Conservation (phyloP, 2,329 filamentous ascomycete genomes). For the Epichloe festucae region DNA sequence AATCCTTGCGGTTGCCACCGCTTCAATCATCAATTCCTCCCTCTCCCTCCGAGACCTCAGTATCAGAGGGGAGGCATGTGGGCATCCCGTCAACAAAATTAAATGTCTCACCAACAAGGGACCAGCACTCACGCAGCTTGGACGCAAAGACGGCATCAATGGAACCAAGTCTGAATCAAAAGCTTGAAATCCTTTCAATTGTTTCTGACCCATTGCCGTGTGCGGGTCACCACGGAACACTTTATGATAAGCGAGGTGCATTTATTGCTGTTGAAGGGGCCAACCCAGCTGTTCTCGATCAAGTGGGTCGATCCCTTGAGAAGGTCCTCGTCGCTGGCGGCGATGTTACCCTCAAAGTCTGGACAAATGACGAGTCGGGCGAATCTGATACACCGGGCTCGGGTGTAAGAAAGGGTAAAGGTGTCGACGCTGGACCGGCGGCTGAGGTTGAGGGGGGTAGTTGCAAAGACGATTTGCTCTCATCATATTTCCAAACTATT, state of each 20-base stretch:
- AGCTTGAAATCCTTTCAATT: constrained; percentile 61
- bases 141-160: constrained; percentile 19
- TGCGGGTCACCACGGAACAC: constrained; percentile 18
- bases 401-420: constrained; percentile 1
- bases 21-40: constrained; percentile 32
- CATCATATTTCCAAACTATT: constrained; percentile 54
- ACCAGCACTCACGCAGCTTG: constrained; percentile 14
- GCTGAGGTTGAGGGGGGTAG: background rate
- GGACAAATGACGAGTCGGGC: constrained; percentile 22
- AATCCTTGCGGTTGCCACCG: constrained; percentile 40
- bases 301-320: constrained; percentile 52
- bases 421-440: background rate
- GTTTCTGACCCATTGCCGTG: constrained; percentile 56
- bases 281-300: constrained; percentile 33
- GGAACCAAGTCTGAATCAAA: constrained; percentile 54
- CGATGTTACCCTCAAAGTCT: constrained; percentile 30
- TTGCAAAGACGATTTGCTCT: constrained; percentile 29
- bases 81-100: constrained; percentile 16
- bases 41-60: constrained; percentile 14
- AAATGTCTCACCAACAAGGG: constrained; percentile 7
- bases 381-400: background rate
- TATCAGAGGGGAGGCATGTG: constrained; percentile 15
- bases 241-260: constrained; percentile 49
- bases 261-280: constrained; percentile 77
- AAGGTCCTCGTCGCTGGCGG: constrained; percentile 39